Evolutionary conservation across 352 stramenopile species (phyloP), one percentile per base, ranked within the genome.

Genomic region (Phytopythium aichiense): DNA sequence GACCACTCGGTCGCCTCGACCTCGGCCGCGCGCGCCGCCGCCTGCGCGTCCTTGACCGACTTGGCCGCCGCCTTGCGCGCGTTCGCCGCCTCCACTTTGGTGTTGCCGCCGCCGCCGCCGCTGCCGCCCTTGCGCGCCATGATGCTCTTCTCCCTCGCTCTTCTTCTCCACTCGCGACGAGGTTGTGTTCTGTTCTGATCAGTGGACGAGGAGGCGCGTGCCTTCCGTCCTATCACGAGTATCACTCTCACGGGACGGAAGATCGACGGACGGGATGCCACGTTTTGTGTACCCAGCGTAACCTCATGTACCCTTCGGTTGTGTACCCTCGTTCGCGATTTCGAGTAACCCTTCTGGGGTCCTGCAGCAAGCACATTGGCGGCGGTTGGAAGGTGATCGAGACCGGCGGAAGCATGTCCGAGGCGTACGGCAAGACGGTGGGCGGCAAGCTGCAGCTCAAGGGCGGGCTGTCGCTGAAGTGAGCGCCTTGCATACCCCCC

Each of bases 391-490:
- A 55, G 25, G 18, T 18, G 22, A 7, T 7, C 11, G n/a, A 33
- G 22, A 13, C 28, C 4, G 37, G 37, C 5, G 40, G 15, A 6
- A 2, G 18, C 31, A 16, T 9, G 28, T 35, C 28, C 9, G 51
- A 70, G 6, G 77, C 77, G 37, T 92, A 92, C 53, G 59, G 56
- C 63, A 91, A 88, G 76, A 84, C 84, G 23, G 73, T 95, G 23
- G 77, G 85, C 33, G 86, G 85, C 50, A 91, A 90, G 64, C 68
- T 95, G 61, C 68, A 83, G 74, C 84, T 95, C 61, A 95, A 94
- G 68, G 84, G 87, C 58, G 77, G 82, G 1, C 43, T 98, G 66
- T 88, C 94, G 58, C 74, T 97, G 33, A 94, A 88, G 65, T 81
- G 76, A 45, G 80, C 92, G 55, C 57, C 43, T 81, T 11, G 6